Percentiles rank a stretch among this genome's conserved stretches.
Conservation (phyloP, 352 stramenopile species). For the Globisporangium echinulatum region DNA sequence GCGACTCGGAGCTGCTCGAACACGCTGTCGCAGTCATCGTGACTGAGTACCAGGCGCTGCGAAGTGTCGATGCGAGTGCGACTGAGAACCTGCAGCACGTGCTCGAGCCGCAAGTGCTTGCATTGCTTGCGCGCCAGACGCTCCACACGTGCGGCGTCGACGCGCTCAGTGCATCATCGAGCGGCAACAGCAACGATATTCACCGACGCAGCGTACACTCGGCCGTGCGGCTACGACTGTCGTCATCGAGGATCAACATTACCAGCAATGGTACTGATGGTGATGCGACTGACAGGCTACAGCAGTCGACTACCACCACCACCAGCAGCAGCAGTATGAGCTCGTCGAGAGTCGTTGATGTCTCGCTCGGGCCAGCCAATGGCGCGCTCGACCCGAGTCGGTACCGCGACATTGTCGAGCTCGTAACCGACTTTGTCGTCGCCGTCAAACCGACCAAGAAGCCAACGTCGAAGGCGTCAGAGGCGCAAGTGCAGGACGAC, state of each 20-base stretch:
- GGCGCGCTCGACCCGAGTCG: slow-evolving; percentile 6
- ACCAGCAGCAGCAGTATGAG: not conserved
- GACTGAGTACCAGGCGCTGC: slow-evolving; percentile 31
- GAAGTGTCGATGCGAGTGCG: slow-evolving; percentile 29
- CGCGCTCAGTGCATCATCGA: slow-evolving; percentile 13
- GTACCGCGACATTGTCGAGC: slow-evolving; percentile 5
- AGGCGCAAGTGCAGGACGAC: too few relatives aligned
- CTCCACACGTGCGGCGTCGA: slow-evolving; percentile 34
- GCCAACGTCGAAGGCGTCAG: not conserved
- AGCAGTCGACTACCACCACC: too few relatives aligned
- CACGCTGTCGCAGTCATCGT: slow-evolving; percentile 14
- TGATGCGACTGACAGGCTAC: not conserved
- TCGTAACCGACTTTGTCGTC: slow-evolving; percentile 9
- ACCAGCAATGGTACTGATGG: not conserved
- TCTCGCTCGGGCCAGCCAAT: slow-evolving; percentile 13
- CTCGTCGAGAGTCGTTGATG: slow-evolving; percentile 6
- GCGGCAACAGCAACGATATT: slow-evolving; percentile 16
- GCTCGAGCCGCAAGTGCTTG: slow-evolving; percentile 33
- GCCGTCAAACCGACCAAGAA: not conserved
- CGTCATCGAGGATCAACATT: not conserved
- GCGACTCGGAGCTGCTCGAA: slow-evolving; percentile 17
- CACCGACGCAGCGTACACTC: slow-evolving; percentile 53
- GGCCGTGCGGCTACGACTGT: slow-evolving; percentile 40
- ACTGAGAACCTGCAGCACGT: slow-evolving; percentile 37
- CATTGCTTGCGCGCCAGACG: slow-evolving; percentile 24